Evolutionary conservation across 345 rosid genomes (phyloP), one percentile per base, ranked within the genome.

Genomic region (Aquilaria yunnanensis): DNA sequence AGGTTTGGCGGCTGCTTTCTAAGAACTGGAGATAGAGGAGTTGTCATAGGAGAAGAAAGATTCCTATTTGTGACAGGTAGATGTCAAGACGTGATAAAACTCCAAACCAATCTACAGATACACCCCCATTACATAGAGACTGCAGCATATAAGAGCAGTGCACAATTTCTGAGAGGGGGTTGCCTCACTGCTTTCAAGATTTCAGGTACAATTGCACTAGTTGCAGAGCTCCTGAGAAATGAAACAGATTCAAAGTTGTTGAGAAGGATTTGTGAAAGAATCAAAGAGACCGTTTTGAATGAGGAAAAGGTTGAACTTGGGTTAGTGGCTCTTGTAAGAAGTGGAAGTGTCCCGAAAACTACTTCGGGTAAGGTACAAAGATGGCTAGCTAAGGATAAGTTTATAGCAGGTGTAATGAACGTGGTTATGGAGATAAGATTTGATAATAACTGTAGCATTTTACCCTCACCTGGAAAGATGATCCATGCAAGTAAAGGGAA

Each of bases 311-410:
- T 78, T 2, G 78, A 73, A 14, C 14, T 83, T 16, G 85, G 83
- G 46, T 9, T 63, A 59, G 81, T 83, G 55, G 76, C 81, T 58
- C 82, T 86, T 37, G 88, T 78, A 3, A 65, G 50, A 54, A 45
- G 72, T 34, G 81, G 81, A 32, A 55, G 68, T 31, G 73, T 83
- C 45, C 85, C 84, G 0, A 86, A 78, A 73, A 83, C 89, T 12
- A 83, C 84, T 16, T 86, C 89, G 0, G 87, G 92, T 4, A 86
- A 81, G 76, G 50, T 81, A 48, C 79, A 75, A 49, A 81, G 93
- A 63, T 83, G 87, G 87, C 72, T 69, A 11, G 79, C 83, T 9
- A 80, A 76, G 68, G 67, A 77, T 34, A 68, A 64, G 71, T 51
- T 79, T n/a, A 34, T 57, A 0, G 33, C 56, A 12, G 81, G 83